Base-by-base conservation (phyloP, 2,329 filamentous ascomycete genomes). In the Trichoderma oligosporum region DNA sequence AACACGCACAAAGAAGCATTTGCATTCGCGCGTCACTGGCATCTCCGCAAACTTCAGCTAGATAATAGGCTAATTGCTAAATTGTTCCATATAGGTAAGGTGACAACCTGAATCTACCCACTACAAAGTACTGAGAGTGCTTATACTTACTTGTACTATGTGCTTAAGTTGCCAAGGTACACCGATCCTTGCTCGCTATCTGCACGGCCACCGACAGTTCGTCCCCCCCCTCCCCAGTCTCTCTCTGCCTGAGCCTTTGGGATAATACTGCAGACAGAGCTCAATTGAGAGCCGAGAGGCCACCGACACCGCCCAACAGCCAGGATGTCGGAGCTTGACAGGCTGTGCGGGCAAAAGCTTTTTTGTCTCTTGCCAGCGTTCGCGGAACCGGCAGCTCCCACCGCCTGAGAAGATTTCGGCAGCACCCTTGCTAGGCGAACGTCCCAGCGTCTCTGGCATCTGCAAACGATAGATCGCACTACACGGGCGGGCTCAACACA, bases 381-480 rank as follows among this genome's bases (percentile, higher is more conserved):
- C 58, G 55, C 51, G 61, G 59, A 62, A 62, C 56, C 59, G 61
- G 61, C 56, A 56, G 39, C 54, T 55, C 16, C 58, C 58, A 58
- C 58, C 55, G 47, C 47, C 56, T 54, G 46, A 47, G 35, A 35
- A 41, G 56, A 35, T 52, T 56, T 61, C 60, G 60, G 60, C 53
- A 61, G 36, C 57, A 61, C 38, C 60, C 60, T 48, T 46, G 59
- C 52, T 56, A 56, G 46, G 41, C 42, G 44, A 47, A 36, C n/a
- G 45, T 57, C 36, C 20, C 36, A 46, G 42, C 39, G 18, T 12
- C 39, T 18, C 11, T 56, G 53, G 44, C 41, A 56, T 56, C 47
- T 58, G 47, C 48, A 52, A 45, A 53, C 48, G 39, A 58, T 29
- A 53, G 56, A 58, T 58, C 47, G 56, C 56, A 48, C 53, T 47